Percentiles rank a stretch among this genome's conserved stretches.
Evolutionary conservation across 768 basidiomycete species (phyloP).

Genomic region (Coprinellus micaceus): DNA sequence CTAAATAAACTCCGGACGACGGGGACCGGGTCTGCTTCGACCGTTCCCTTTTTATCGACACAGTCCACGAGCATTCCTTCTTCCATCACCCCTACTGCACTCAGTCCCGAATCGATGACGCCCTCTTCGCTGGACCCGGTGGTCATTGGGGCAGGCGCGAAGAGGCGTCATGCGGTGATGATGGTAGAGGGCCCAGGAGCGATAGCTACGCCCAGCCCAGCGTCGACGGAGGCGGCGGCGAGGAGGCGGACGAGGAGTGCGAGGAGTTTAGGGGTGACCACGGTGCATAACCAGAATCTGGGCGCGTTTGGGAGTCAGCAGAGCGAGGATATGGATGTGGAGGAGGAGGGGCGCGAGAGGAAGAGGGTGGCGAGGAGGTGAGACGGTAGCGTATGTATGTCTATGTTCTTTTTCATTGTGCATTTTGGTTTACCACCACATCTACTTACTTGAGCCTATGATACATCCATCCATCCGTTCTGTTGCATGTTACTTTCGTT

Average conservation of each 20-base stretch:
- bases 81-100: constrained; percentile 21
- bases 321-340: constrained; percentile 65
- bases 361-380: constrained; percentile 70
- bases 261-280: constrained; percentile 26
- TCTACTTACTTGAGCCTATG: neutral
- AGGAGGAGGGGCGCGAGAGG: constrained; percentile 72
- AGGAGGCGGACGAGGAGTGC: constrained; percentile 53
- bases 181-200: constrained; percentile 48
- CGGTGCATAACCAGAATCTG: constrained; percentile 34
- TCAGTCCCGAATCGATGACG: constrained; percentile 17
- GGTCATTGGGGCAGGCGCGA: constrained; percentile 53
- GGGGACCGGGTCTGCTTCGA: constrained; percentile 14
- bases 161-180: constrained; percentile 77
- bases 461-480: too few relatives aligned
- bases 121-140: too few relatives aligned
- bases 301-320: constrained; percentile 34
- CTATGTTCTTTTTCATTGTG: neutral
- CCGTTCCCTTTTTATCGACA: constrained; percentile 16
- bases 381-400: too few relatives aligned
- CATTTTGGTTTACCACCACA: neutral
- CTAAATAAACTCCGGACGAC: constrained; percentile 4
- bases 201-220: constrained; percentile 29
- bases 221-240: constrained; percentile 30
- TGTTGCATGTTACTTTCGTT: too few relatives aligned
- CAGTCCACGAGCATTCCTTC: constrained; percentile 15